Conservation (phyloP, 495 filamentous ascomycete species). For the Hypoxylon cercidicola region DNA sequence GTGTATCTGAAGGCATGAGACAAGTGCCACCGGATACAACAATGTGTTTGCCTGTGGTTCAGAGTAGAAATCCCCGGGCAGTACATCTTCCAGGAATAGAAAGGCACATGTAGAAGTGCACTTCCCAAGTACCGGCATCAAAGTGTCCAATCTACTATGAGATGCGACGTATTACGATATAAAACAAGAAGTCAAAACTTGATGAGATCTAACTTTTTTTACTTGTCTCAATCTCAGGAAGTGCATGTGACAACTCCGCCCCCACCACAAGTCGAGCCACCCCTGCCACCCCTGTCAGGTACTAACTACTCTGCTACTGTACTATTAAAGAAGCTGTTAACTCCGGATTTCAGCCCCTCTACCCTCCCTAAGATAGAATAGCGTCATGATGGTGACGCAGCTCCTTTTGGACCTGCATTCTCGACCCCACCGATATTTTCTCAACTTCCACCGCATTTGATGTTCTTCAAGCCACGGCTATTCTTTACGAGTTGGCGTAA, state of each 20-base stretch:
- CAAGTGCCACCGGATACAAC: slow-evolving; percentile 23
- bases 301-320: no score
- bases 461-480: not conserved
- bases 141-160: no score
- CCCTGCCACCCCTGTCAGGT: slow-evolving; percentile 32
- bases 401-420: slow-evolving; percentile 30
- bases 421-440: slow-evolving; percentile 16
- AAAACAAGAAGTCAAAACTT: not conserved
- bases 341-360: slow-evolving; percentile 22
- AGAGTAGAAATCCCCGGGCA: slow-evolving; percentile 21
- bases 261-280: slow-evolving; percentile 20
- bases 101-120: not conserved
- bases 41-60: slow-evolving; percentile 18
- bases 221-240: slow-evolving; percentile 22
- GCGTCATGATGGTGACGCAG: slow-evolving; percentile 26
- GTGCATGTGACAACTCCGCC: slow-evolving; percentile 40
- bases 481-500: not conserved
- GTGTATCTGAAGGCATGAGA: slow-evolving; percentile 38
- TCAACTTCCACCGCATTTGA: not conserved
- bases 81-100: slow-evolving; percentile 33
- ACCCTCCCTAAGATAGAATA: slow-evolving; percentile 5
- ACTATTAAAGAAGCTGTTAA: no score
- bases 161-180: not conserved
- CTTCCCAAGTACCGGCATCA: not conserved
- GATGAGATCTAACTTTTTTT: slow-evolving; percentile 19